Evolutionary conservation across 805 yeast genomes (phyloP).

Genomic region (Phaffomyces thermotolerans): DNA sequence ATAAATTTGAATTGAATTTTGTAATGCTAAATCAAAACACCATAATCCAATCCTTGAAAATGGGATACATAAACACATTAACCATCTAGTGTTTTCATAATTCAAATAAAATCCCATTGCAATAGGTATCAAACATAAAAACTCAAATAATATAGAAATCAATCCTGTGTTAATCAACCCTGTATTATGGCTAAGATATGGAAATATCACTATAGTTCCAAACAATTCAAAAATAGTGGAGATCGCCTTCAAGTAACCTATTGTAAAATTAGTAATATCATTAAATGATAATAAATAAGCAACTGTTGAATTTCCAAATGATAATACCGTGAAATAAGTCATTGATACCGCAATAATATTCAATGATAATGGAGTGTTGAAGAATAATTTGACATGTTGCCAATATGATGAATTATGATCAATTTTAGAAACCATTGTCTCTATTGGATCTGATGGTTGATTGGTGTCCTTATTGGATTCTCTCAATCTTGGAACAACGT

Average conservation of each 20-base stretch:
- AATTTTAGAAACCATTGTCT: not conserved
- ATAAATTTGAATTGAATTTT: conserved; percentile 27
- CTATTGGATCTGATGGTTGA: not conserved
- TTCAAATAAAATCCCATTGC: conserved; percentile 12
- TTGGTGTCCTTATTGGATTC: not conserved
- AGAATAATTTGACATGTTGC: conserved; percentile 16
- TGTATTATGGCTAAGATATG: conserved; percentile 16
- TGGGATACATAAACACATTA: conserved; percentile 21
- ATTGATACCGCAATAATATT: conserved; percentile 26
- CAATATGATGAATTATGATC: conserved; percentile 8
- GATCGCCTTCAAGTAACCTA: conserved; percentile 28
- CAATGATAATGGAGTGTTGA: conserved; percentile 22
- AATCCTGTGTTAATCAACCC: conserved; percentile 28
- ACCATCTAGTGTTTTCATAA: conserved; percentile 13
- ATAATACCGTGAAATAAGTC: conserved; percentile 31
- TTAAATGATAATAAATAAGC: conserved; percentile 26
- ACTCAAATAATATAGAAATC: conserved; percentile 25
- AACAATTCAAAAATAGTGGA: conserved; percentile 28
- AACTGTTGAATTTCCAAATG: conserved; percentile 32
- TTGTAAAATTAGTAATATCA: conserved; percentile 24
- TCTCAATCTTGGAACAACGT: conserved; percentile 24
- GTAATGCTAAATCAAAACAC: conserved; percentile 34
- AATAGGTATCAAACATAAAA: conserved; percentile 24
- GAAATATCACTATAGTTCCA: conserved; percentile 27
- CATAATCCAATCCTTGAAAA: conserved; percentile 33